phyloP scores from a whole-genome alignment of 768 basidiomycete species.

The Leccinellum luteum region DNA sequence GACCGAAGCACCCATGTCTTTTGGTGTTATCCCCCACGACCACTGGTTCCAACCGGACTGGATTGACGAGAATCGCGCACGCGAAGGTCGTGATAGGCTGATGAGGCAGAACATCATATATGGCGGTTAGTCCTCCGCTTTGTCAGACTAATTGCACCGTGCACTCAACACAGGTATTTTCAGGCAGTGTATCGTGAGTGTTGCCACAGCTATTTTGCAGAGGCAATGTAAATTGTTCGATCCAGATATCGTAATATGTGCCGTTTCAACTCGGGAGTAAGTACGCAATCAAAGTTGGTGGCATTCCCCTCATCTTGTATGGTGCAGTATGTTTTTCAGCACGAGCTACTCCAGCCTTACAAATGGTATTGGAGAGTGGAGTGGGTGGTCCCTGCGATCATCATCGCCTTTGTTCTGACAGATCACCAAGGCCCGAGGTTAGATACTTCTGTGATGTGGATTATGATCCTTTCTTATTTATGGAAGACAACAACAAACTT shows the following conservation, averaged over 20 bases:
- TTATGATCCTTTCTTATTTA: constrained; percentile 52
- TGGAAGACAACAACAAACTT: constrained; percentile 51
- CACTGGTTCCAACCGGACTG: constrained; percentile 73
- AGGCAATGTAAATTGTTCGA: neutral
- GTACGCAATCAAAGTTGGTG: constrained; percentile 13
- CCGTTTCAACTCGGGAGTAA: constrained; percentile 66
- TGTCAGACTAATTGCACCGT: neutral
- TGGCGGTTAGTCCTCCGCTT: constrained; percentile 37
- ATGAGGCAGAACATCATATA: constrained; percentile 46
- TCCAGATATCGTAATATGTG: constrained; percentile 75
- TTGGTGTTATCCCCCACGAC: constrained; percentile 55
- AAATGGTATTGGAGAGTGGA: constrained; percentile 66
- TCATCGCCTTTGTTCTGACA: neutral
- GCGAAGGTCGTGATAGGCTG: constrained; percentile 51
- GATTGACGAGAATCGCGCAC: constrained; percentile 68
- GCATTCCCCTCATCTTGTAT: constrained; percentile 6
- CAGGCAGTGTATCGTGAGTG: constrained; percentile 46
- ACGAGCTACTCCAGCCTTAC: constrained; percentile 50
- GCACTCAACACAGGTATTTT: constrained; percentile 4
- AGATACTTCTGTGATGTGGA: constrained; percentile 54
- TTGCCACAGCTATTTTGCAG: neutral
- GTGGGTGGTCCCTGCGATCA: constrained; percentile 26
- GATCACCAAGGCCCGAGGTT: constrained; percentile 40
- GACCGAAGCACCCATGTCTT: constrained; percentile 44
- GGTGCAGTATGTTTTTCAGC: constrained; percentile 51